Percentiles rank a stretch among this genome's conserved stretches.
phyloP scores from a whole-genome alignment of 2,329 filamentous ascomycete genomes.

The Fusarium subtropicale region DNA sequence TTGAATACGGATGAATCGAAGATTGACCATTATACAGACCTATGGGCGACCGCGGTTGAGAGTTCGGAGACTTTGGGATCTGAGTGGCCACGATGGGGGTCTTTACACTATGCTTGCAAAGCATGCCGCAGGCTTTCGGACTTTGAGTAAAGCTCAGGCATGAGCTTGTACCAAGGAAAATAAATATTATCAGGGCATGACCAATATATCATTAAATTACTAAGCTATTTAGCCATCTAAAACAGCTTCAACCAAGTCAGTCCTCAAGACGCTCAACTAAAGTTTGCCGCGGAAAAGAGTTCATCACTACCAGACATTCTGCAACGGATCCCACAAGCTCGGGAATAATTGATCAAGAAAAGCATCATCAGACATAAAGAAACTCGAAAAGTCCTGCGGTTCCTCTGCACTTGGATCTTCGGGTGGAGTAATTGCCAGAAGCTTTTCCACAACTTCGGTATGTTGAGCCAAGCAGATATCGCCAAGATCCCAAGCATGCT shows the following conservation, averaged over 20 bases:
- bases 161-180: too few relatives aligned
- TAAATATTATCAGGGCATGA: too few relatives aligned
- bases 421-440: conserved; percentile 48
- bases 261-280: not conserved
- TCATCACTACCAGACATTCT: conserved; percentile 48
- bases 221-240: too few relatives aligned
- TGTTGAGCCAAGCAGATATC: conserved; percentile 63
- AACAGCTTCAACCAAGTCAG: too few relatives aligned
- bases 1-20: not conserved
- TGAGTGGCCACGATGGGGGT: not conserved
- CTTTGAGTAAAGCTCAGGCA: too few relatives aligned
- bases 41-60: not conserved
- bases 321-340: conserved; percentile 53
- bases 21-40: not conserved
- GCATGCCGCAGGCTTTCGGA: not conserved
- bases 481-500: conserved; percentile 61
- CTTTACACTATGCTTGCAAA: not conserved
- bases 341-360: conserved; percentile 53
- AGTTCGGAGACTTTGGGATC: not conserved
- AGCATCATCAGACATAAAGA: conserved; percentile 50
- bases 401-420: conserved; percentile 36
- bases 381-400: conserved; percentile 43
- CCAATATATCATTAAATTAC: too few relatives aligned
- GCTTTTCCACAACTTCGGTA: conserved; percentile 59
- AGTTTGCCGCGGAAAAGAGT: conserved; percentile 12